Evolutionary conservation across 2,329 filamentous ascomycete genomes (phyloP).

Genomic region (Fonsecaea nubica): DNA sequence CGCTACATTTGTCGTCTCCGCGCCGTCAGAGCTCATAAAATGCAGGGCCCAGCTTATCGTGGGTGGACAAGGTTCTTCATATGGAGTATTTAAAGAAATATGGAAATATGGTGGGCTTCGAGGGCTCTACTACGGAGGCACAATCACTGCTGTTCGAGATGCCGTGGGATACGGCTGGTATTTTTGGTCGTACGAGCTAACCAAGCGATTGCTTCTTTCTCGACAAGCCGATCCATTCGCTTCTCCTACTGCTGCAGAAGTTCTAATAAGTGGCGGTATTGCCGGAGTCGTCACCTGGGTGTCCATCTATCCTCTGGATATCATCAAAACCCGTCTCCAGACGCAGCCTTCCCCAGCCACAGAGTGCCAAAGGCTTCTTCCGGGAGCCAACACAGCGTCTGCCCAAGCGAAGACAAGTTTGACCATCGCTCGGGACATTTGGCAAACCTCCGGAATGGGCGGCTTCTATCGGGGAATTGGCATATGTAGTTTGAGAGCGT

Average conservation of each 20-base stretch:
- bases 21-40: constrained; percentile 90
- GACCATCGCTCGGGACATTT: constrained; percentile 70
- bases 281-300: constrained; percentile 89
- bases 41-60: constrained; percentile 77
- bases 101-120: constrained; percentile 64
- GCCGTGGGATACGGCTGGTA: constrained; percentile 96
- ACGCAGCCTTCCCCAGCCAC: constrained; percentile 60
- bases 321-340: constrained; percentile 92
- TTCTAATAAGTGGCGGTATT: constrained; percentile 82
- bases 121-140: constrained; percentile 81
- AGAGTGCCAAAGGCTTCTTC: constrained; percentile 37
- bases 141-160: constrained; percentile 81
- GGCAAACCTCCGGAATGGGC: constrained; percentile 65
- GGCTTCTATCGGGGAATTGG: constrained; percentile 77
- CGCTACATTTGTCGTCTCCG: constrained; percentile 82
- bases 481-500: constrained; percentile 83
- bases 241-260: constrained; percentile 61
- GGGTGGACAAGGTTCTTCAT: constrained; percentile 61
- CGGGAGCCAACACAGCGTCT: constrained; percentile 40
- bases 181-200: constrained; percentile 90
- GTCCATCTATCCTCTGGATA: constrained; percentile 87
- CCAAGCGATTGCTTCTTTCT: constrained; percentile 64
- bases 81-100: constrained; percentile 68
- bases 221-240: constrained; percentile 40
- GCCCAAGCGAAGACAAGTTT: constrained; percentile 57